Base-by-base conservation (phyloP, 768 basidiomycete species). In the Psilocybe sp. region DNA sequence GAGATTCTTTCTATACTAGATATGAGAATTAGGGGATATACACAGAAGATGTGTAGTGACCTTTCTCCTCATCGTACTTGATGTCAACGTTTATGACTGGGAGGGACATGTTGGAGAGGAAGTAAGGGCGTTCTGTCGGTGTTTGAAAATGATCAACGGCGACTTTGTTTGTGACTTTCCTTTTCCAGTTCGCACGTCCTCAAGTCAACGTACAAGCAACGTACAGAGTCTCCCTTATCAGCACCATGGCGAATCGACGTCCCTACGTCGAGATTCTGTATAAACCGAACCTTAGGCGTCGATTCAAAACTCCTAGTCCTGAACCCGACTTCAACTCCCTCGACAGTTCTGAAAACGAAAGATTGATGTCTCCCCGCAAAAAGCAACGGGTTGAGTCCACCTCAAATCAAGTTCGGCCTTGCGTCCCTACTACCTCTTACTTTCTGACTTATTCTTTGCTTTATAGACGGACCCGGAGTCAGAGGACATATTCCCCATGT, bases 51-150 rank as follows among this genome's bases (percentile, higher is more conserved):
- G n/a, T 40, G 13, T 44, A 48, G 37, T 33, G 63, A 85, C 91
- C 82, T 70, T 87, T 82, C 60, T 93, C 92, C 2, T 76, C 77
- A 18, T 79, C 79, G 61, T 92, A 93, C 56, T 79, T 74, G 61
- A 90, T 72, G 47, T 76, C 63, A 56, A 85, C 75, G 61, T 77
- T 78, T 55, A 81, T 65, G 33, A 81, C 77, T 23, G 82, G 78
- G 36, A 89, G 72, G 47, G 88, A 81, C 87, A 89, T 89, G 62
- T 69, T 69, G 63, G 63, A 54, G 46, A 53, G 51, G 59, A 50
- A 60, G 60, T 58, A 64, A 64, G 61, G 60, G 56, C 56, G 40
- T 49, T 32, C 41, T 46, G 57, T 64, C 69, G 67, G 70, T 61
- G 72, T 71, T 71, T 72, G 62, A 71, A 73, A 54, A 65, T 49